Percentiles rank a stretch among this genome's conserved stretches.
Evolutionary conservation across 2,329 filamentous ascomycete species (phyloP).

Genomic region (Ophiobolus disseminans): DNA sequence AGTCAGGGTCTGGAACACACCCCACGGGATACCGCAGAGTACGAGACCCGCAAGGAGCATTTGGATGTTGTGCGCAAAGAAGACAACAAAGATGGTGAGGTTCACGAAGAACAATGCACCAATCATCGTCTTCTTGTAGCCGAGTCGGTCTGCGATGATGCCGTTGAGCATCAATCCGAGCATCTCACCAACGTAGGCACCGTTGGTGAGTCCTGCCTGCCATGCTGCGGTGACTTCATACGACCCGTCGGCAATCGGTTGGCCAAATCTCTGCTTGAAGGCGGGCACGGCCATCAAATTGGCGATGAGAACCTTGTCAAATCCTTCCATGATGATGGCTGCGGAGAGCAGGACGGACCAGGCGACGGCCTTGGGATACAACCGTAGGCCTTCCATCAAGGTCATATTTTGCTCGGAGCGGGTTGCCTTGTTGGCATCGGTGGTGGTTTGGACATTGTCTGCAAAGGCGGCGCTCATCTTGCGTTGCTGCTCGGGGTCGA

Average conservation of each 20-base stretch:
- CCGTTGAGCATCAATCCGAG: constrained; percentile 56
- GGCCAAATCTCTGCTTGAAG: constrained; percentile 55
- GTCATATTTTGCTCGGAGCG: constrained; percentile 57
- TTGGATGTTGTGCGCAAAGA: constrained; percentile 53
- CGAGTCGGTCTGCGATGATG: constrained; percentile 53
- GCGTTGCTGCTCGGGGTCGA: constrained; percentile 41
- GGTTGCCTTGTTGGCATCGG: constrained; percentile 47
- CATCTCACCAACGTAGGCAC: constrained; percentile 54
- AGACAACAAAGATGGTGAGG: constrained; percentile 46
- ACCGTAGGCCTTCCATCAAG: constrained; percentile 73
- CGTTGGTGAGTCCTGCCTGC: constrained; percentile 57
- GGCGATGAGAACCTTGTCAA: constrained; percentile 80
- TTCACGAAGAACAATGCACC: constrained; percentile 40
- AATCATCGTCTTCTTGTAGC: constrained; percentile 50
- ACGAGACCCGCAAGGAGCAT: constrained; percentile 68
- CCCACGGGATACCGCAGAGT: constrained; percentile 55
- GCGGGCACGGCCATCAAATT: constrained; percentile 69
- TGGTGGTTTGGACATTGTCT: constrained; percentile 35
- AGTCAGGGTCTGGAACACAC: constrained; percentile 57
- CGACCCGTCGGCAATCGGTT: constrained; percentile 43
- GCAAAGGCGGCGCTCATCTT: constrained; percentile 37
- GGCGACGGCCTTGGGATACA: constrained; percentile 85
- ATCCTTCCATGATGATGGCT: constrained; percentile 90
- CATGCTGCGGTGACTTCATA: constrained; percentile 55
- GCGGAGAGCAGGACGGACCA: constrained; percentile 87